Evolutionary conservation across 768 basidiomycete genomes (phyloP), one percentile per base, ranked within the genome.

Genomic region (Antrodiella citrinella): DNA sequence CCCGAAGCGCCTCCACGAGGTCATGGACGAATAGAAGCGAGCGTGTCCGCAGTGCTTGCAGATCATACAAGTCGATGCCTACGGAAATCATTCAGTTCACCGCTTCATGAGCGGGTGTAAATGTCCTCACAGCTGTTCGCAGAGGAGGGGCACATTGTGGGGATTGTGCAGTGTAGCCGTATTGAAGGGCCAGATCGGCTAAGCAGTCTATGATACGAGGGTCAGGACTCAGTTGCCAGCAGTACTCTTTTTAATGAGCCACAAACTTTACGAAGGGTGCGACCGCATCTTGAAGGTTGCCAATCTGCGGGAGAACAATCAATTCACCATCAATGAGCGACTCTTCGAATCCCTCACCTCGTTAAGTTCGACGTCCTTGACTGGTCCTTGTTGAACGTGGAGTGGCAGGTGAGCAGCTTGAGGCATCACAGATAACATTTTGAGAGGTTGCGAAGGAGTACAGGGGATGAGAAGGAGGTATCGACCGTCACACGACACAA

Each of bases 1-100:
- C 72, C 38, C 77, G 76, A 40, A 87, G 72, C 3, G 75, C 73
- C 55, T 78, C 75, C 40, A 84, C 59, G 24, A 85, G 68, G 54
- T 79, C 73, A 59, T 86, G 85, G 39, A 86, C 72, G 63, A 84
- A 81, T 22, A 75, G 55, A 12, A 87, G 69, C 39, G 78, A 76
- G 42, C 80, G 75, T 44, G 81, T 74, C 43, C 80, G 77, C 38
- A 85, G 63, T 57, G 82, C 78, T 48, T 86, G 70, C 51, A 86
- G 70, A 65, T 87, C 85, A 59, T 85, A 76, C 25, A 86, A 71
- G 63, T 86, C 83, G 54, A 77, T 63, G 59, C 73, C 84, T 85
- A 50, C 10, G 49, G 44, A 46, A 45, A 26, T 44, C 44, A 24
- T 26, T 35, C 30, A 35, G 30, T 35, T 51, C 39, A 25, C 25